phyloP scores from a whole-genome alignment of 208 protist genomes.

The Acanthamoeba rhysodes region DNA sequence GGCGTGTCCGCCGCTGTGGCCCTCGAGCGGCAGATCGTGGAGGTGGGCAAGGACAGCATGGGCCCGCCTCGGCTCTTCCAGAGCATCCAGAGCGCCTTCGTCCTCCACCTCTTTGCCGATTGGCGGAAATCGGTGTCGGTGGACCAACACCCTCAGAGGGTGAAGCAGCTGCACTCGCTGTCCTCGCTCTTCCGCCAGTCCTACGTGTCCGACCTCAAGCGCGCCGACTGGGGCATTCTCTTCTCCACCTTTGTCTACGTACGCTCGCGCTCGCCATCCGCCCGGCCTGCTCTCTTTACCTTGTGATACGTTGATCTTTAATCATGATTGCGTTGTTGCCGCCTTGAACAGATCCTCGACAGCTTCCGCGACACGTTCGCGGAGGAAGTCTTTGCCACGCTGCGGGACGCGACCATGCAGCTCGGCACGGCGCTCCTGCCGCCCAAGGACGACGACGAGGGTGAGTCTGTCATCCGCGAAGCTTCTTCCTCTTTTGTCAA shows the following conservation, averaged over 20 bases:
- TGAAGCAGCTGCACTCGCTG: constrained; percentile 56
- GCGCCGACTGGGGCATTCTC: constrained; percentile 57
- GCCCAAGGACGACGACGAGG: not conserved
- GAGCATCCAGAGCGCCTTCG: constrained; percentile 63
- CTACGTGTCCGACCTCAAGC: constrained; percentile 40
- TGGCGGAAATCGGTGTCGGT: constrained; percentile 70
- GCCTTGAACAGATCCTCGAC: not conserved
- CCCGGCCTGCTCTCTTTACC: not conserved
- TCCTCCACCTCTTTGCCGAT: constrained; percentile 68
- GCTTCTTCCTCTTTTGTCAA: not conserved
- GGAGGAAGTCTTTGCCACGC: not conserved
- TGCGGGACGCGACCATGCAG: not conserved
- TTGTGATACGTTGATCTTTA: not conserved
- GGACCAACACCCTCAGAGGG: constrained; percentile 33
- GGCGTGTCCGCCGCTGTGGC: no score
- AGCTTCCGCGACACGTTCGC: constrained; percentile 44
- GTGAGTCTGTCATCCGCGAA: not conserved
- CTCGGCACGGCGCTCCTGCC: not conserved
- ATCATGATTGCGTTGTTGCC: not conserved
- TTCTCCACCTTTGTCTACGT: constrained; percentile 42
- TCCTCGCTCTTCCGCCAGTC: constrained; percentile 63
- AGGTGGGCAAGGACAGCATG: constrained; percentile 67
- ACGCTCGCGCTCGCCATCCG: not conserved
- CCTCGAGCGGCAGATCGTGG: no score
- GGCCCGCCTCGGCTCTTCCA: constrained; percentile 71